Conservation (phyloP, 352 stramenopile species). For the Phytophthora podocarpi region DNA sequence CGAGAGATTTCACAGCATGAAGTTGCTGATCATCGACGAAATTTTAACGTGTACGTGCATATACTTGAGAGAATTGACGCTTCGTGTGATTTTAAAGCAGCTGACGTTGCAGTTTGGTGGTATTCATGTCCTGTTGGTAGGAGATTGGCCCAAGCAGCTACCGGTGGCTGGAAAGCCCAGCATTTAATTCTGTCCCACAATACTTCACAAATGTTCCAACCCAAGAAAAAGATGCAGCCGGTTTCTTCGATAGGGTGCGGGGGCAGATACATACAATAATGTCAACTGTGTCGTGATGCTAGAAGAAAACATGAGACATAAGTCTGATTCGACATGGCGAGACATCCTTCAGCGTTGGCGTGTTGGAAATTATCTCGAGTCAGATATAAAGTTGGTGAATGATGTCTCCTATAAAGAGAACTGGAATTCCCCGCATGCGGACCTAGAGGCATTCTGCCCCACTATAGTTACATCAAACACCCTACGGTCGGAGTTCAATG, state of each 20-base stretch:
- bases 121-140: constrained; percentile 1
- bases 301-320: constrained; percentile 2
- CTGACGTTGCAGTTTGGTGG: not conserved
- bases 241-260: too few relatives aligned
- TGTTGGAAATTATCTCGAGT: not conserved
- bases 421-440: not conserved
- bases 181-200: not conserved
- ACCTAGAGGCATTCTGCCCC: not conserved
- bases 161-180: not conserved
- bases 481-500: constrained; percentile 3
- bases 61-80: not conserved
- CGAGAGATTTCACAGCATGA: not conserved
- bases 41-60: not conserved
- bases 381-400: not conserved
- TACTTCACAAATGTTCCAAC: not conserved
- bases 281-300: not conserved
- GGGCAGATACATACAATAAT: too few relatives aligned
- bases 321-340: not conserved
- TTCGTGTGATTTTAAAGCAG: not conserved
- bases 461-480: constrained; percentile 1
- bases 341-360: not conserved
- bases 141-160: constrained; percentile 2
- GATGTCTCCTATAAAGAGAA: not conserved
- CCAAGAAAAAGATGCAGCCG: too few relatives aligned
- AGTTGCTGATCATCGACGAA: not conserved